These are phyloP conservation scores for Fusarium sp. DNA, from an alignment of 2,329 filamentous ascomycete species.

Conservation along the genomic window DNA sequence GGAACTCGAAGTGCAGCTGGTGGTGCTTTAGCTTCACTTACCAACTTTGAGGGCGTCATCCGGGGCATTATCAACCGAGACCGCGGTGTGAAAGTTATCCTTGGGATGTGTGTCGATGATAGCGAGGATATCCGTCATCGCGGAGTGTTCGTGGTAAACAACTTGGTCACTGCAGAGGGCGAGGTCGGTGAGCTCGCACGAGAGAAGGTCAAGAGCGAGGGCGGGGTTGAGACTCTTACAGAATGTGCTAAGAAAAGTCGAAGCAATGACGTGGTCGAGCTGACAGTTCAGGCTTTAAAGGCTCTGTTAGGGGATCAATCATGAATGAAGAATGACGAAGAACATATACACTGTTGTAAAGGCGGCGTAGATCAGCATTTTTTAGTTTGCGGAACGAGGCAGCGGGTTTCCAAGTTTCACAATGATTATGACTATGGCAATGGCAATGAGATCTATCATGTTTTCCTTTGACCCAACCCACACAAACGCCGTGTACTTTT, in stretches of 20 bases:
- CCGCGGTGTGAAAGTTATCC: slow-evolving; percentile 76
- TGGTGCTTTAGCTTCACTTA: slow-evolving; percentile 85
- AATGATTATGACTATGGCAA: slow-evolving; percentile 31
- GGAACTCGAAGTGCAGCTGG: slow-evolving; percentile 84
- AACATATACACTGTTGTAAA: slow-evolving; percentile 5
- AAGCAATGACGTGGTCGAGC: slow-evolving; percentile 73
- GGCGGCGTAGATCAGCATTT: neutral
- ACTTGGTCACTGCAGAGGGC: slow-evolving; percentile 73
- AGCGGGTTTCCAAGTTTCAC: slow-evolving; percentile 16
- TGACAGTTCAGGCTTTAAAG: slow-evolving; percentile 78
- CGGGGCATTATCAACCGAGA: slow-evolving; percentile 74
- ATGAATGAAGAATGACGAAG: slow-evolving; percentile 6
- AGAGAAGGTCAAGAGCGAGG: slow-evolving; percentile 66
- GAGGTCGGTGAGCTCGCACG: slow-evolving; percentile 69
- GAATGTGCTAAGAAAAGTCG: slow-evolving; percentile 73
- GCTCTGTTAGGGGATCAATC: slow-evolving; percentile 59
- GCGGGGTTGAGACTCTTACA: slow-evolving; percentile 74
- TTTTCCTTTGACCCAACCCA: neutral
- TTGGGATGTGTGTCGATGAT: slow-evolving; percentile 80
- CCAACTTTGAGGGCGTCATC: slow-evolving; percentile 78
- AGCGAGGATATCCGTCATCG: slow-evolving; percentile 73
- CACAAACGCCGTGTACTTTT: slow-evolving; percentile 17
- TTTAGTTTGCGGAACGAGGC: slow-evolving; percentile 2
- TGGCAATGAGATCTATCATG: slow-evolving; percentile 22
- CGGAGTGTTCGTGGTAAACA: slow-evolving; percentile 78